Base-by-base conservation (phyloP, 148 eudicot genomes). In the Rhododendron vialii region DNA sequence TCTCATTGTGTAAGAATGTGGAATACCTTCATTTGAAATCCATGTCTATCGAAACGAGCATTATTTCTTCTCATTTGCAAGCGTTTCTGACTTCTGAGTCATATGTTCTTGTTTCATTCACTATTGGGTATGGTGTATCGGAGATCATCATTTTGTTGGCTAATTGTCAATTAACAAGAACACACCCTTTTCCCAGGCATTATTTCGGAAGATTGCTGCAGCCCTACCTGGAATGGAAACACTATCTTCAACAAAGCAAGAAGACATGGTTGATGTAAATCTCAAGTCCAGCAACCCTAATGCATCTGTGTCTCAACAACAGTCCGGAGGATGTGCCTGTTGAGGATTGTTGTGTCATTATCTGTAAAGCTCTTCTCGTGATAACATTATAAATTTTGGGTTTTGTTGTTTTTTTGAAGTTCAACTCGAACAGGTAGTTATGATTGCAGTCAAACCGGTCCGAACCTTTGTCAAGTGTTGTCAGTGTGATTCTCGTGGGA, bases 161-260 rank as follows among this genome's bases (percentile, higher is more conserved):
- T 71, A 24, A n/a, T 4, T 80, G 48, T n/a, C 8, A 33, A n/a
- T 45, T 22, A 84, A 38, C 30, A 11, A n/a, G 24, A 36, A 33
- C 45, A 33, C 45, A 75, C 53, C 63, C 9, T 82, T 79, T 80
- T 79, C 83, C 47, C 86, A 91, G 93, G 85, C 93, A 12, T 50
- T 92, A 73, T 92, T 92, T 78, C 88, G 93, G 76, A 92, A 92
- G 84, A 92, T 92, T 57, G 93, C 93, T 53, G 92, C 93, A 63
- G 93, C 93, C 57, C 87, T 92, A 20, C 93, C 93, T 0, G 93
- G 93, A 82, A 92, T 92, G 93, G 93, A 92, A 86, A 92, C 92
- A 1, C 82, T 92, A 80, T 92, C 93, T 55, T 90, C 93, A 5
- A 80, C 93, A 22, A 92, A 92, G 86, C 93, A 90, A 82, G 93